Evolutionary conservation across 441 rosid species (phyloP).

Genomic region (Jatropha multifida): DNA sequence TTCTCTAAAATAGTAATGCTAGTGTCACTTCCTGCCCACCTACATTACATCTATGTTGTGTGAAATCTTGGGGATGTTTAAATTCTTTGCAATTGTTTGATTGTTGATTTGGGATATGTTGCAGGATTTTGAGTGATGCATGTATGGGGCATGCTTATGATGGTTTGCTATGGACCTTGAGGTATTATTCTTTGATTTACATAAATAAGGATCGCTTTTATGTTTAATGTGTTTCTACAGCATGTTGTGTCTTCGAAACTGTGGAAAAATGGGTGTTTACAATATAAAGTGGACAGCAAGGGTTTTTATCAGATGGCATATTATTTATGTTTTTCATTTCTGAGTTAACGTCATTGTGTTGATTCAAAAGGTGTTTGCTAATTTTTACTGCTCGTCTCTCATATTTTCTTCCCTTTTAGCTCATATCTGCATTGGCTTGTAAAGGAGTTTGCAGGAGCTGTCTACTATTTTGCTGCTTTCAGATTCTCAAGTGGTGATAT

Average conservation of each 20-base stretch:
- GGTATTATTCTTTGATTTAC: slow-evolving; percentile 45
- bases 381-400: neutral
- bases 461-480: slow-evolving; percentile 44
- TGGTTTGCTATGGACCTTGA: slow-evolving; percentile 87
- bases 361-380: neutral
- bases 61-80: slow-evolving; percentile 9
- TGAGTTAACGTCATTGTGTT: neutral
- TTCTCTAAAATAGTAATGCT: neutral
- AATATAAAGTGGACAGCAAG: neutral
- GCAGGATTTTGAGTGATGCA: slow-evolving; percentile 85
- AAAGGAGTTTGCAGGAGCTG: slow-evolving; percentile 88
- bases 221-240: neutral
- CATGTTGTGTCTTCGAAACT: slow-evolving; percentile 6
- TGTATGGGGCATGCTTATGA: slow-evolving; percentile 68
- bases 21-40: neutral
- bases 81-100: slow-evolving; percentile 11
- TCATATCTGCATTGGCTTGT: slow-evolving; percentile 28
- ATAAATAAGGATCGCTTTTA: neutral
- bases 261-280: neutral
- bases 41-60: neutral
- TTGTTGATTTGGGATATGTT: slow-evolving; percentile 27
- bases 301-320: neutral
- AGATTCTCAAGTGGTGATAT: slow-evolving; percentile 39
- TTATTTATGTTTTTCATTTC: neutral
- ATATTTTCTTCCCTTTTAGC: slow-evolving; percentile 13